Evolutionary conservation across 2,329 filamentous ascomycete genomes (phyloP), one percentile per base, ranked within the genome.

Genomic region (Penicillium sp.): DNA sequence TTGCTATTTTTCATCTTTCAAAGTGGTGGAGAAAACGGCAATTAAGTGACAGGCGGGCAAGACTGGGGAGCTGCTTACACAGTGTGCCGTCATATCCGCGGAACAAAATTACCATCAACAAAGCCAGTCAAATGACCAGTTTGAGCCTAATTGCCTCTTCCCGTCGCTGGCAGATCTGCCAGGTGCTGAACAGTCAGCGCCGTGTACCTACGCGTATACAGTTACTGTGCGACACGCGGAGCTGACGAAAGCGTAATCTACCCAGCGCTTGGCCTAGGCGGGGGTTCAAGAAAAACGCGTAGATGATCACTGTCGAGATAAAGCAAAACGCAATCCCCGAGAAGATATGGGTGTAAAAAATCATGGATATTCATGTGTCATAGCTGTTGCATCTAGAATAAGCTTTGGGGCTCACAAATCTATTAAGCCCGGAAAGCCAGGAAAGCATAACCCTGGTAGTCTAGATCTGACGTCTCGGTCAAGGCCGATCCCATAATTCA

Each of bases 51-150:
- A 31, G 16, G 21, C n/a, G 19, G 19, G 37, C 37, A 44, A 22
- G 16, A 31, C 22, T 52, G 50, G 43, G 22, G 22, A 47, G 21
- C 29, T 31, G 42, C 43, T 43, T 51, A 46, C 46, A 49, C 50
- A 39, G 48, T 35, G 44, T 58, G 49, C 52, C 50, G 55, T 58
- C 21, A 39, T 39, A 54, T 53, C 52, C 58, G 52, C 24, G 31
- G 27, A 14, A 27, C 31, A 29, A 49, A 55, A 37, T 45, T 52
- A 33, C 33, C 24, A 43, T 35, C 10, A 49, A 35, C 49, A 57
- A 58, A 63, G 44, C 44, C 27, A 33, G 54, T 63, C 63, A 65
- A 60, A 27, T 65, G 63, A 65, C 55, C 52, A 26, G 10, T 22
- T 22, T 22, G 5, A 13, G 47, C 35, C 55, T 57, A 24, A 52